Conservation (phyloP, 148 eudicot species). For the Tetragonia tetragonoides region DNA sequence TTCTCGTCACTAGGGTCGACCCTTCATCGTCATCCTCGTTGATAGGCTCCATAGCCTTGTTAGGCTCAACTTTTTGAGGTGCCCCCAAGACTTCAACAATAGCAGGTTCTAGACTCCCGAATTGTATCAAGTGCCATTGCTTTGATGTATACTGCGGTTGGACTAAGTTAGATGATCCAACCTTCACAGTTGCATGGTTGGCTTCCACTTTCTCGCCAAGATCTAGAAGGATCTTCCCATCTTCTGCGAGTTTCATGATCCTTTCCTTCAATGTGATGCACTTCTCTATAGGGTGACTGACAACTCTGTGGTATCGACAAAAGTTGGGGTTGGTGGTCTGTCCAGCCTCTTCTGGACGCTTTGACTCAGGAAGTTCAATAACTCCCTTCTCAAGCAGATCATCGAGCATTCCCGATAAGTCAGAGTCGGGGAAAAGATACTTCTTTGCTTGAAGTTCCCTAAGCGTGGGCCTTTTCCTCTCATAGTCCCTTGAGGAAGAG, state of each 20-base stretch:
- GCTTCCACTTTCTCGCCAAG: not conserved
- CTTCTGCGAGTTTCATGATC: not conserved
- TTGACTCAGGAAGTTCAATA: not conserved
- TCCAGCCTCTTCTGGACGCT: not conserved
- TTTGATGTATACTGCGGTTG: not conserved
- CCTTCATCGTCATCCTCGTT: not conserved
- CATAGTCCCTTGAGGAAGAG: not conserved
- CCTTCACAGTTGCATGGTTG: not conserved
- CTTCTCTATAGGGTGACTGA: not conserved
- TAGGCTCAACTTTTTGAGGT: too few relatives aligned
- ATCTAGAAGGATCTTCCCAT: not conserved
- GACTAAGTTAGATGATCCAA: not conserved
- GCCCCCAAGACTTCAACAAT: not conserved
- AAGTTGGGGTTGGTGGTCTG: not conserved
- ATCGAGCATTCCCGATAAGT: conserved; percentile 15
- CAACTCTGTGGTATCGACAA: not conserved
- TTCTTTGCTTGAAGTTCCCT: conserved; percentile 18
- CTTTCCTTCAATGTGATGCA: not conserved
- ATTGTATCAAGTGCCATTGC: not conserved
- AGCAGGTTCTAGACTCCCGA: not conserved
- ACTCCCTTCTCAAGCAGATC: not conserved
- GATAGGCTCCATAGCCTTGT: rapidly evolving
- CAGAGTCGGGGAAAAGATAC: conserved; percentile 6
- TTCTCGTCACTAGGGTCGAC: not conserved
- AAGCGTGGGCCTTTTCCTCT: not conserved